These are phyloP conservation scores for Herpetomonas samuelpessoai DNA, from an alignment of 208 protist genomes.

Conservation along the genomic window DNA sequence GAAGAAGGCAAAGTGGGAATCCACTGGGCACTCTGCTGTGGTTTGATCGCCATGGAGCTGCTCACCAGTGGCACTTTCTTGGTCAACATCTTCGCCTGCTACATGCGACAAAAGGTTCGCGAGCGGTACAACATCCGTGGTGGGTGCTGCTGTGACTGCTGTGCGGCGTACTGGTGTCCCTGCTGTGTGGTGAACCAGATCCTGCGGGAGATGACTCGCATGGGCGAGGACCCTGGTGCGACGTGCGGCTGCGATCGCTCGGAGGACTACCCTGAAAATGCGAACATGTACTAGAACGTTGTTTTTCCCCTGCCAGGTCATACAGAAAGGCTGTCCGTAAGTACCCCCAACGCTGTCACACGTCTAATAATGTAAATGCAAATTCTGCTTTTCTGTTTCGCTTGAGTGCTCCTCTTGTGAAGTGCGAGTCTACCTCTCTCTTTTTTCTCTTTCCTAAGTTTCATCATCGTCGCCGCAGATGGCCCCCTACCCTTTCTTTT, in stretches of 20 bases:
- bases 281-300: background rate
- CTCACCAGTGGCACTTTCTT: background rate
- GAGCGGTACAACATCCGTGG: slow-evolving; percentile 14
- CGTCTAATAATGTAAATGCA: too few relatives aligned
- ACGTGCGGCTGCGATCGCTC: slow-evolving; percentile 3
- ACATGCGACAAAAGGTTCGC: slow-evolving; percentile 15
- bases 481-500: too few relatives aligned
- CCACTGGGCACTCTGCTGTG: slow-evolving; percentile 11
- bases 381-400: too few relatives aligned
- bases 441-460: background rate
- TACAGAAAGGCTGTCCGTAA: too few relatives aligned
- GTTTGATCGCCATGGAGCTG: background rate
- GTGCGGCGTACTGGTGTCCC: slow-evolving; percentile 11
- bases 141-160: slow-evolving; percentile 2
- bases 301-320: too few relatives aligned
- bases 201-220: slow-evolving; percentile 22
- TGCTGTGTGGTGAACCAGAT: slow-evolving; percentile 18
- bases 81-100: background rate
- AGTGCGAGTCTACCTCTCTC: background rate
- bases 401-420: background rate
- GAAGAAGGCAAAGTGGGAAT: slow-evolving; percentile 9
- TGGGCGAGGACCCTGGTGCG: slow-evolving; percentile 20
- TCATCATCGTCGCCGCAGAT: background rate
- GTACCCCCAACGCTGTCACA: background rate
- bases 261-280: background rate